Base-by-base conservation (phyloP, 179 eudicot species). In the Patellifolia procumbens region DNA sequence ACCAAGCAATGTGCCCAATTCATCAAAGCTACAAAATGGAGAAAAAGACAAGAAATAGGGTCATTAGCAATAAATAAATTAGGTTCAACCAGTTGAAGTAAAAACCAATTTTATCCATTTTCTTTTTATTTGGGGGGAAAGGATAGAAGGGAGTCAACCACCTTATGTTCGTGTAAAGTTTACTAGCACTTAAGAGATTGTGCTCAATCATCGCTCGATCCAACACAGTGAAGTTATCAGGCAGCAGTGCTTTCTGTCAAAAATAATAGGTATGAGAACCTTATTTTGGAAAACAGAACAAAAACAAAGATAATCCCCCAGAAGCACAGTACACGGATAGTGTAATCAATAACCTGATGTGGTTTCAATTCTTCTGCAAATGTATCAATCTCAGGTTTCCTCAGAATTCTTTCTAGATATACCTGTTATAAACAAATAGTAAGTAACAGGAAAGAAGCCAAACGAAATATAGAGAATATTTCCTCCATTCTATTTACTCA, bases 161-260 rank as follows among this genome's bases (percentile, higher is more conserved):
- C 99, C 99, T 91, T 85, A 95, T 95, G 82, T 95, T 93, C 37
- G 98, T 95, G 78, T 93, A 95, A 45, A 93, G 91, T 90, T 95
- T 95, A 87, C 98, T 95, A 48, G 98, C 98, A 83, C 98, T 95
- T 80, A 90, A 84, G 63, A 95, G 99, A 90, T 95, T 91, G 82
- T 95, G 99, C 88, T 95, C 97, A 78, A 95, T 93, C 98, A 95
- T 95, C 65, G 99, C 98, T 86, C 98, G 98, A 81, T 95, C 99
- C 69, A 95, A 83, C 83, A 95, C 98, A 71, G 97, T 95, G 74
- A 91, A 89, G 70, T 93, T 95, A 84, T 95, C 99, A 1, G 99
- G 99, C 78, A 95, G 68, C 79, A 89, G 86, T 15, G 97, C 98
- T 93, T 93, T 86, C 99, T 95, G 94, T 77, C 62, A 34, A 29